phyloP scores from a whole-genome alignment of 2,329 filamentous ascomycete genomes.

The Trichophyton simii region DNA sequence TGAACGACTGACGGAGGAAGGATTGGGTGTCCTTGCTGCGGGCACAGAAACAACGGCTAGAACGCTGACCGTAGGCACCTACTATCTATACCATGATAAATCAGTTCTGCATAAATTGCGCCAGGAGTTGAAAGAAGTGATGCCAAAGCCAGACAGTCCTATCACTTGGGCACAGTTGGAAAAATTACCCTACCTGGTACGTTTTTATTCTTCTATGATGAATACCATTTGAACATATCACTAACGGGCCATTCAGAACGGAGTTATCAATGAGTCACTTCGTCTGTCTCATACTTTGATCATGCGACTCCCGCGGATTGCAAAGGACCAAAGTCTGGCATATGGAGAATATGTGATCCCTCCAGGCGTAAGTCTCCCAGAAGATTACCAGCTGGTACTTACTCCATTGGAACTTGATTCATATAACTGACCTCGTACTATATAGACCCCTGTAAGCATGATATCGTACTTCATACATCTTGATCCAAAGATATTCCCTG shows the following conservation, averaged over 20 bases:
- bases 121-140: not conserved
- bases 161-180: not conserved
- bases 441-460: constrained; percentile 17
- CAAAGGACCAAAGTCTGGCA: constrained; percentile 1
- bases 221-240: not conserved
- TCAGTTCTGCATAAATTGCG: not conserved
- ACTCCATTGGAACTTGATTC: not conserved
- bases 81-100: not conserved
- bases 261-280: constrained; percentile 8
- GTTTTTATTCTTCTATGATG: not conserved
- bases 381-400: not conserved
- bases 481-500: constrained; percentile 16
- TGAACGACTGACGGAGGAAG: not conserved
- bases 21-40: not conserved
- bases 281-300: constrained; percentile 8
- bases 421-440: constrained; percentile 4
- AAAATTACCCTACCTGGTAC: constrained; percentile 1
- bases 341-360: constrained; percentile 1
- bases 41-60: constrained; percentile 2
- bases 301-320: constrained; percentile 7
- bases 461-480: constrained; percentile 15
- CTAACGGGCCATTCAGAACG: constrained; percentile 4
- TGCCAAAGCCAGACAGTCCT: not conserved
- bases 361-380: not conserved
- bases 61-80: not conserved